Evolutionary conservation across 192 early-diverging fungal species (phyloP), one percentile per base, ranked within the genome.

Genomic region (Backusella circina): DNA sequence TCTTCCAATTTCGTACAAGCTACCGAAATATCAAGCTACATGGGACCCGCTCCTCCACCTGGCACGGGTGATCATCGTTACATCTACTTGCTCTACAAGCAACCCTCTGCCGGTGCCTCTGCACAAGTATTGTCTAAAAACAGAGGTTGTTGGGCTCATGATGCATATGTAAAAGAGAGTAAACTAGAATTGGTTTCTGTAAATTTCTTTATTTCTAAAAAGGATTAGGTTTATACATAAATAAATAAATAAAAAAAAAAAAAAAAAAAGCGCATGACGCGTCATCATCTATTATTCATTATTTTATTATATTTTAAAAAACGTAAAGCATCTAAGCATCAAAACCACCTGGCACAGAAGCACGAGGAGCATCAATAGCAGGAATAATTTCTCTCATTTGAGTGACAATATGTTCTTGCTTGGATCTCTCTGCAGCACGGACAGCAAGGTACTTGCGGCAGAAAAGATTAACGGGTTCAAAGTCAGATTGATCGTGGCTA

Each of bases 351-450:
- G 81, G 81, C 26, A 83, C 81, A 70, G 44, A 9, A 18, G 41
- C 31, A 18, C 88, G 82, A 18, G 90, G 75, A 28, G 79, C 83
- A 23, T 85, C 80, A 35, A 91, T 84, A 33, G 86, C 86, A 21
- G 89, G 86, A 35, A 91, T 88, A 31, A 88, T 28, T 2, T 85
- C 79, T 83, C 90, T 88, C 54, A 92, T 80, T 77, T 91, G 86
- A 38, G 75, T 76, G 16, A 84, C 84, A 36, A 92, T 84, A 41
- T 87, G 72, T 23, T 76, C 78, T 73, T 92, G 92, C 0, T 87
- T 76, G 26, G 81, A 76, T 10, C 78, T 71, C 31, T 79, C 80
- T 47, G 85, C 84, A 44, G 80, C 79, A 33, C 90, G 87, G 61
- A 91, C 75, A 18, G 75, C 82, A 61, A 91, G 72, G 74, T 84